A percentile compares a stretch with the other conserved stretches of the same genome.
Conservation (phyloP, 768 basidiomycete species). For the Lactifluus hygrophoroides region DNA sequence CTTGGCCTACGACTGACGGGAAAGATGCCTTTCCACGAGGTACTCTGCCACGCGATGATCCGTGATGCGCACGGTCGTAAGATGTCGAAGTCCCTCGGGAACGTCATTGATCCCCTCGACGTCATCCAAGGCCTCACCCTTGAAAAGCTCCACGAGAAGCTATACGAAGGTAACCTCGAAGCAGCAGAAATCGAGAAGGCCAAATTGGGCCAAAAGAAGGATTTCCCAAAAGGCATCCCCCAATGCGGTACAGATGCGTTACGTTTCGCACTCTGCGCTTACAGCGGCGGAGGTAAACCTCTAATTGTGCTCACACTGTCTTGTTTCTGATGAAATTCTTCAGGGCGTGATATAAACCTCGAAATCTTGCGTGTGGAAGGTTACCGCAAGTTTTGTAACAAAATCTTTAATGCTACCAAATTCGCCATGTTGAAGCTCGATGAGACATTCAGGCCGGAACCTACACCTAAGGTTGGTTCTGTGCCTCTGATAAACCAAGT, state of each 20-base stretch:
- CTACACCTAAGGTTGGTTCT: slow-evolving; percentile 51
- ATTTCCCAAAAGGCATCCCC: slow-evolving; percentile 98
- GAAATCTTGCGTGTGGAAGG: slow-evolving; percentile 95
- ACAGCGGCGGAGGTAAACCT: slow-evolving; percentile 75
- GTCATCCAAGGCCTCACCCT: slow-evolving; percentile 81
- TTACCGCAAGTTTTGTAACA: slow-evolving; percentile 99
- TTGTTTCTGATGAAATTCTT: background rate
- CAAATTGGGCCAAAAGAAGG: slow-evolving; percentile 92
- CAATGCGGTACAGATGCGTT: slow-evolving; percentile 98
- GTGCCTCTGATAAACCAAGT: background rate
- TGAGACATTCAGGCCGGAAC: slow-evolving; percentile 67
- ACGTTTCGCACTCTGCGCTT: slow-evolving; percentile 90
- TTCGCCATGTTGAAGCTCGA: slow-evolving; percentile 99
- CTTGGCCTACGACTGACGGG: slow-evolving; percentile 86
- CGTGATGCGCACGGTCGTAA: slow-evolving; percentile 98
- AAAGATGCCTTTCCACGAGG: slow-evolving; percentile 89
- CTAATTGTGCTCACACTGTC: background rate
- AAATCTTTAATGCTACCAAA: slow-evolving; percentile 98
- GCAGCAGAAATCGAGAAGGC: slow-evolving; percentile 90
- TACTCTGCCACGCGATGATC: slow-evolving; percentile 97
- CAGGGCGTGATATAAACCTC: slow-evolving; percentile 94
- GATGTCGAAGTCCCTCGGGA: slow-evolving; percentile 97
- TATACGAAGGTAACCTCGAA: slow-evolving; percentile 87
- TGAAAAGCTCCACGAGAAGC: slow-evolving; percentile 73
- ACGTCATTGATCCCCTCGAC: slow-evolving; percentile 95